Evolutionary conservation across 2,329 filamentous ascomycete species (phyloP).

Genomic region (Kalaharituber pfeilii): DNA sequence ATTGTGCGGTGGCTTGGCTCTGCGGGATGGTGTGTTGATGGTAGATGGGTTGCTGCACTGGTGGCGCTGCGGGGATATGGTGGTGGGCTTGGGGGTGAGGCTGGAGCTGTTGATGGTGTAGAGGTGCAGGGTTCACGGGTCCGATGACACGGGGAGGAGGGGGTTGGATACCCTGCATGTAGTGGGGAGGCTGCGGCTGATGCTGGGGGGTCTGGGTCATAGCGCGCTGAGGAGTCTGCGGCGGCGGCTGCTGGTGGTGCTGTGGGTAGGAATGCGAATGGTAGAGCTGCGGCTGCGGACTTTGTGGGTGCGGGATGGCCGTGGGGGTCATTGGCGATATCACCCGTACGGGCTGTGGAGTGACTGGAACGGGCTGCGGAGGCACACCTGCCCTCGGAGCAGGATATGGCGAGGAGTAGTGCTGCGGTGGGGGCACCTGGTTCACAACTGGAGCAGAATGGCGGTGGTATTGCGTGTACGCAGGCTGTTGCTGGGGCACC

Average conservation of each 20-base stretch:
- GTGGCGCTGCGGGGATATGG: not conserved
- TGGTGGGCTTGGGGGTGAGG: conserved; percentile 7
- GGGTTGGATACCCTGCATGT: conserved; percentile 1
- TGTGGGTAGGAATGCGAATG: conserved; percentile 8
- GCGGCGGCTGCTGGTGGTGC: conserved; percentile 1
- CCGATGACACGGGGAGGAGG: conserved; percentile 7
- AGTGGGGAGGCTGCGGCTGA: not conserved
- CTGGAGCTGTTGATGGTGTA: conserved; percentile 10
- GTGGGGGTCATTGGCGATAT: conserved; percentile 9
- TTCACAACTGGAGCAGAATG: not conserved
- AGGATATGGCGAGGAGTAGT: not conserved
- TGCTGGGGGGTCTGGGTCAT: not conserved
- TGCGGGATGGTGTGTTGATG: not conserved
- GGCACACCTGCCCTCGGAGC: too few species aligned
- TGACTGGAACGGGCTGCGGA: not conserved
- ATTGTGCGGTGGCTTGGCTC: not conserved
- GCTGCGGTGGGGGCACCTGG: not conserved
- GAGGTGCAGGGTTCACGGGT: not conserved
- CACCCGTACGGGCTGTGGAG: not conserved
- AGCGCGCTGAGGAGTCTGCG: conserved; percentile 6
- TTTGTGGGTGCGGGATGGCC: conserved; percentile 4
- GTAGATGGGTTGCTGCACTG: not conserved
- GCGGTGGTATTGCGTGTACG: not conserved
- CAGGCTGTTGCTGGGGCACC: not conserved
- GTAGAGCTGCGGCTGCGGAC: conserved; percentile 9